A percentile compares a stretch with the other conserved stretches of the same genome.
phyloP scores from a whole-genome alignment of 768 basidiomycete genomes.

The Leucosporidium creatinivorum region DNA sequence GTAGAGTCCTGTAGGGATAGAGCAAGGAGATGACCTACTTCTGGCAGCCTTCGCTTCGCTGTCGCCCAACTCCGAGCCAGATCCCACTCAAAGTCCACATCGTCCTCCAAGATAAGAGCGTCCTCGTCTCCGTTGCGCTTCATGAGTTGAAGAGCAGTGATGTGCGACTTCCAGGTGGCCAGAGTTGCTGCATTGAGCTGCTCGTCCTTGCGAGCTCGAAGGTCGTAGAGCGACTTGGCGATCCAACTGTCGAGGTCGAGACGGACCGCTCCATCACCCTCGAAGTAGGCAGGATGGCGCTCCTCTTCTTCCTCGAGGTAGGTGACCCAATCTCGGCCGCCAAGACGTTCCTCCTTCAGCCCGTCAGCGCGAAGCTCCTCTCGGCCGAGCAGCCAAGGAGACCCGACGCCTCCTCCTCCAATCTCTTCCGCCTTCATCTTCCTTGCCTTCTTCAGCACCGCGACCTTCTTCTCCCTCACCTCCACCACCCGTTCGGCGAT shows the following conservation, averaged over 20 bases:
- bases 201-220: slow-evolving; percentile 13
- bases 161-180: slow-evolving; percentile 34
- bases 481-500: slow-evolving; percentile 36
- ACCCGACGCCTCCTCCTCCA: slow-evolving; percentile 5
- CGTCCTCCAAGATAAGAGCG: slow-evolving; percentile 38
- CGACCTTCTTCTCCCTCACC: slow-evolving; percentile 1
- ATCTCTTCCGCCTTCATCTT: not conserved
- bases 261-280: slow-evolving; percentile 3
- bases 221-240: slow-evolving; percentile 23
- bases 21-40: not conserved
- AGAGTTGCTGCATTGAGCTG: slow-evolving; percentile 33
- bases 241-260: slow-evolving; percentile 7
- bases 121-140: slow-evolving; percentile 29
- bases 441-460: slow-evolving; percentile 7
- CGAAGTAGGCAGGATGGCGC: not conserved
- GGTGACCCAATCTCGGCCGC: slow-evolving; percentile 29
- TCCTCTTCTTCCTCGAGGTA: slow-evolving; percentile 29
- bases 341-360: not conserved
- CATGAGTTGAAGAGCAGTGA: slow-evolving; percentile 26
- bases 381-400: slow-evolving; percentile 11
- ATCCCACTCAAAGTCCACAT: slow-evolving; percentile 38
- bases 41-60: slow-evolving; percentile 25
- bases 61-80: slow-evolving; percentile 32
- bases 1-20: not conserved
- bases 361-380: slow-evolving; percentile 1